Percentiles rank a stretch among this genome's conserved stretches.
Evolutionary conservation across 2,329 filamentous ascomycete species (phyloP).

Genomic region (Cordyceps farinosa): DNA sequence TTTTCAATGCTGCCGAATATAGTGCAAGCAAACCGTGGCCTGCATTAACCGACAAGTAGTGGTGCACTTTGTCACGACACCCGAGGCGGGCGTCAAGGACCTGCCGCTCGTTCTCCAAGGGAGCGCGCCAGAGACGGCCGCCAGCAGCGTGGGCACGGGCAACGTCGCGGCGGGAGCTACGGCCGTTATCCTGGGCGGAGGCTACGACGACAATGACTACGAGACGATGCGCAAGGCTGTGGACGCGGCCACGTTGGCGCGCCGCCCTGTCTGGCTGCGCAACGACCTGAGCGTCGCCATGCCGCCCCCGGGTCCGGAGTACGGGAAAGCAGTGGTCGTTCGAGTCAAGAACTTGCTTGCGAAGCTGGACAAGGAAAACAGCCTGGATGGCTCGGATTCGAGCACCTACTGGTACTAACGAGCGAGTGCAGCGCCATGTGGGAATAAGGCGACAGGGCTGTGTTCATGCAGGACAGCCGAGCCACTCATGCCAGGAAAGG

Average conservation of each 20-base stretch:
- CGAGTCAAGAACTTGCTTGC: conserved; percentile 26
- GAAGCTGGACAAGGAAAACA: conserved; percentile 23
- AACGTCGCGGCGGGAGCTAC: conserved; percentile 2
- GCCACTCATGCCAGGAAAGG: no score
- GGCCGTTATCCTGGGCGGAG: conserved; percentile 15
- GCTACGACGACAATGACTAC: conserved; percentile 15
- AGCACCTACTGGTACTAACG: conserved; percentile 11
- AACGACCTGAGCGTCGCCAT: conserved; percentile 23
- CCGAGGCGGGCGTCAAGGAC: conserved; percentile 15
- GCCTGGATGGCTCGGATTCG: conserved; percentile 20
- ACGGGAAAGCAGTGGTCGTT: conserved; percentile 26
- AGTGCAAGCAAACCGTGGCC: background rate
- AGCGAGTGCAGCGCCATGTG: background rate
- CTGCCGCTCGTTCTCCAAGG: conserved; percentile 16
- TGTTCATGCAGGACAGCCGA: no score
- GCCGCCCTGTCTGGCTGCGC: conserved; percentile 23
- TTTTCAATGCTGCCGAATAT: no score
- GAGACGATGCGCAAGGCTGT: conserved; percentile 14
- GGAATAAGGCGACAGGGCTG: background rate
- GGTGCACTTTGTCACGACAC: conserved; percentile 18
- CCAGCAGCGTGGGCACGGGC: conserved; percentile 14
- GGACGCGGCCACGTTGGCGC: conserved; percentile 2
- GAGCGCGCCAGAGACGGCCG: background rate
- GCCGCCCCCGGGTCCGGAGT: conserved; percentile 27
- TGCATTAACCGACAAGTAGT: background rate